Base-by-base conservation (phyloP, 495 filamentous ascomycete genomes). In the Hypoxylon cercidicola region DNA sequence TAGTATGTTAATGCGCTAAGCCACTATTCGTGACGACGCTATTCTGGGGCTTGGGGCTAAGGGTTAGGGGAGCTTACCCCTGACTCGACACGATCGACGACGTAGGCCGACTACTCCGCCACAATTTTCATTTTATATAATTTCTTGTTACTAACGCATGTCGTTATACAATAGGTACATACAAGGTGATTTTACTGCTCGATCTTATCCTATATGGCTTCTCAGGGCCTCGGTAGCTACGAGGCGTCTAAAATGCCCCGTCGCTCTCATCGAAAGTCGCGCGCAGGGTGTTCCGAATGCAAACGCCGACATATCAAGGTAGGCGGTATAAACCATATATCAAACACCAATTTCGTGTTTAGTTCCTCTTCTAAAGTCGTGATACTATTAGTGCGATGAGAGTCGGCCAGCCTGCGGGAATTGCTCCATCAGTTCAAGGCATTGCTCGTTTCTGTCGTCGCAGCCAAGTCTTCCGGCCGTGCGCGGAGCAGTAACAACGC, bases 301-400 rank as follows among this genome's bases (percentile, higher is more conserved):
- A 67, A 67, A 32, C 52, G 58, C 12, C 57, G 64, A 34, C 64
- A 67, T 52, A 67, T 67, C 41, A 67, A 67, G 64, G 63, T 66
- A 55, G 35, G 34, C 2, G 3, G 18, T 32, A 40, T 39, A 25
- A n/a, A n/a, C n/a, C n/a, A n/a, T n/a, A n/a, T n/a, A n/a, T 20
- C 16, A 49, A n/a, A 47, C 16, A 53, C 3, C 37, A 11, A 49
- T 48, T 12, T 1, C 16, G 1, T 10, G 6, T 43, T 18, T 18
- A 43, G 9, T 7, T 32, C 3, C 25, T 7, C 20, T 16, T 40
- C 50, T 48, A 41, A 62, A 43, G 12, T 8, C 13, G 7, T n/a
- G 15, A 49, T 37, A 15, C 21, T 37, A 15, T 19, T 16, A 62
- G 64, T 67, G 64, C 37, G 64, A 67, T 67, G 64, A 67, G 19